Base-by-base conservation (phyloP, 345 rosid genomes). In the Corchorus capsularis region DNA sequence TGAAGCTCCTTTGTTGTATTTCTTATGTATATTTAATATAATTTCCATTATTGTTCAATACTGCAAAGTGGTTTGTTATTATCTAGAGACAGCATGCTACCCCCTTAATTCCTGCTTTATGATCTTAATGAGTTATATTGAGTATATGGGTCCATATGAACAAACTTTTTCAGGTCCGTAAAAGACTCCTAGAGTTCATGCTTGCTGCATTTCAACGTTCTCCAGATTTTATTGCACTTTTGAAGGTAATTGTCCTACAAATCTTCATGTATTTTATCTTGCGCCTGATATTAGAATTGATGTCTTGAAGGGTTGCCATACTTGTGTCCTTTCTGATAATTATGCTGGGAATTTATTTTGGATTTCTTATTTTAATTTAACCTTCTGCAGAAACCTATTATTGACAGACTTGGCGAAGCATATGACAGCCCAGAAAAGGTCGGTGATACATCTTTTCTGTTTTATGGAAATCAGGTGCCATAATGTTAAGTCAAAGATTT, bases 321-420 rank as follows among this genome's bases (percentile, higher is more conserved):
- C 35, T 3, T 66, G 55, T 46, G 39, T 60, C 71, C 54, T 46
- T 22, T 46, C 46, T 65, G 8, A 46, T 67, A 46, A 67, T 22
- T 20, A 20, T 22, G 39, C 11, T 46, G 8, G 46, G 34, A 69
- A n/a, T 69, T 50, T 69, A 49, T 27, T 22, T 63, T 12, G 4
- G 27, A 39, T 20, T 67, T 34, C 39, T 52, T 71, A 39, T 19
- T 55, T 35, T 35, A 72, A 15, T 47, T 61, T 73, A 71, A 69
- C 72, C 35, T 72, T 54, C 63, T 56, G 56, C 96, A 96, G 99
- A 96, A 96, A 81, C 99, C 98, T 77, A 91, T 96, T 72, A 86
- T 91, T 80, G 92, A 93, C 85, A 83, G 96, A 75, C 96, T 93
- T 55, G 99, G 94, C 68, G 98, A 96, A 89, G 99, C 96, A 69